Base-by-base conservation (phyloP, 2,329 filamentous ascomycete species). In the Coleophoma crateriformis region DNA sequence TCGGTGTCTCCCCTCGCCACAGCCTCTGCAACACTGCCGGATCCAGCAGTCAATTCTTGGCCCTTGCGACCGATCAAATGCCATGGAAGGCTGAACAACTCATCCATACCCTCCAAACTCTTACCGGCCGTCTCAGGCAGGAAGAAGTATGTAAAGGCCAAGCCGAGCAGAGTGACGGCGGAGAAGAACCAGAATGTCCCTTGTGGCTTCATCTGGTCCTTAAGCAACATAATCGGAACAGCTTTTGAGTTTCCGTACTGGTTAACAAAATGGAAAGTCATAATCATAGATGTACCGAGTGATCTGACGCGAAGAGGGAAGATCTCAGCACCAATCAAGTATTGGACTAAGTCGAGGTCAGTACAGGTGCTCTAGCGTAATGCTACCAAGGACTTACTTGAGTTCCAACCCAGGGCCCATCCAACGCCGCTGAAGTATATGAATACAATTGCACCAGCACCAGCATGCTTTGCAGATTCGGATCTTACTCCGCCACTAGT, bases 91-190 rank as follows among this genome's bases (percentile, higher is more conserved):
- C 35, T 47, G 33, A 52, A 52, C 40, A 52, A 17, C 50, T 52
- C 50, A 49, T 57, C 54, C 54, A 57, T 57, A 14, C 50, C 52
- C 47, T 57, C 54, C 7, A 57, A 35, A 19, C 47, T 48, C 45
- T 73, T 62, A 50, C 71, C 71, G 48, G 71, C 73, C 2, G 72
- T 74, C 55, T 74, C 71, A 7, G 71, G 72, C 11, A 74, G 57
- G 45, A 72, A 67, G 59, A 72, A 71, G 53, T 64, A 72, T 8
- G 70, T 67, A 49, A 68, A 74, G 46, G 68, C 58, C 33, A 68
- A 61, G 7, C 52, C 54, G 1, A 54, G 66, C 61, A 40, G 61
- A 50, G 46, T 72, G 56, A 57, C 70, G 67, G 35, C 70, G 57
- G 2, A 65, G 60, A 19, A 67, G 69, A 58, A 74, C 72, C 62